Evolutionary conservation across 208 protist species (phyloP).

Genomic region (Trypanosoma cruzi): DNA sequence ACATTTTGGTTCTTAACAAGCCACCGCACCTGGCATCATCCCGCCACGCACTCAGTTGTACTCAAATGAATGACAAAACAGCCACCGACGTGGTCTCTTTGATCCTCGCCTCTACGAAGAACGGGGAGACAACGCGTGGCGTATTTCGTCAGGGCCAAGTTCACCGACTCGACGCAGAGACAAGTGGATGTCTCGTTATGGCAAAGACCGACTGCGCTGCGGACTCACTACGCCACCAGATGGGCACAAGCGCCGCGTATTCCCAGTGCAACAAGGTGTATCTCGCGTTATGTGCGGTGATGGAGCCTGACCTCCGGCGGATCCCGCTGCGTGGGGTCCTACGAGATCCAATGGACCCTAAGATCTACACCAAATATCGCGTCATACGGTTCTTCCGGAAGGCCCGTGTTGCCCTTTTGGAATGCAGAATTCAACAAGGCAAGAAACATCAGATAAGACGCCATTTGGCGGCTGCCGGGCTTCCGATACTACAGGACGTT

Average conservation of each 20-base stretch:
- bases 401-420: constrained; percentile 59
- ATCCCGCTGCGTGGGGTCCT: constrained; percentile 54
- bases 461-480: constrained; percentile 65
- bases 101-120: constrained; percentile 22
- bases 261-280: constrained; percentile 68
- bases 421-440: constrained; percentile 81
- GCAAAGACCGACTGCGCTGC: constrained; percentile 61
- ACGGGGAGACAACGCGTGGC: neutral
- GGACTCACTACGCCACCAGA: constrained; percentile 74
- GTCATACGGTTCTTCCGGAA: constrained; percentile 52
- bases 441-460: constrained; percentile 90
- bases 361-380: constrained; percentile 63
- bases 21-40: constrained; percentile 72
- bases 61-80: constrained; percentile 30
- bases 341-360: constrained; percentile 48
- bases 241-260: constrained; percentile 74
- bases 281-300: constrained; percentile 67
- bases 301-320: constrained; percentile 56
- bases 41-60: constrained; percentile 71
- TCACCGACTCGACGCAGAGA: constrained; percentile 80
- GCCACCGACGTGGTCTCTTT: constrained; percentile 56
- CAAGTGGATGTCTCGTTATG: constrained; percentile 73
- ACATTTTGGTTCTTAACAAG: constrained; percentile 77
- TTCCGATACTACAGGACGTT: constrained; percentile 80
- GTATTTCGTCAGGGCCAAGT: constrained; percentile 80